Evolutionary conservation across 306 rosid species (phyloP), one percentile per base, ranked within the genome.

Genomic region (Vigna unguiculata): DNA sequence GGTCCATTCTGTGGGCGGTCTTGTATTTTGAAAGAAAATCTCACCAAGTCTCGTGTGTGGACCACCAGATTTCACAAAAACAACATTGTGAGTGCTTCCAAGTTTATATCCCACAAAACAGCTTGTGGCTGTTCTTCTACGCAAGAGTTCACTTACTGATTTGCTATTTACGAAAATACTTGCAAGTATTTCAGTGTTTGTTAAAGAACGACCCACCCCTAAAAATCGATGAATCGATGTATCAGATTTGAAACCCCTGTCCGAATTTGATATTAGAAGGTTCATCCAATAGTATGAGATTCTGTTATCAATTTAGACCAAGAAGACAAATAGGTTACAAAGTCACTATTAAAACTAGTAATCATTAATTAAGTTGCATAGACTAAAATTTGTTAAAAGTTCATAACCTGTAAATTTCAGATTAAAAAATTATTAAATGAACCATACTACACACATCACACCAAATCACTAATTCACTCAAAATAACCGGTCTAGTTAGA

Each of bases 101-200:
- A 58, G 69, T 43, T 2, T 17, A 55, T 28, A 13, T 12, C 19
- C 11, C 10, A 46, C 19, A 58, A 5, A 11, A 5, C 1, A 2
- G 38, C 16, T 11, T 15, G 16, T n/a, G 25, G 15, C 13, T 32
- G 15, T 52, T 73, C 14, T 59, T 45, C 54, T 10, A 21, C 1
- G 0, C 30, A 21, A 15, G 2, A 76, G 40, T 51, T 51, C 63
- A 62, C 24, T 1, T 10, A 0, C 15, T 63, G 53, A 36, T 49
- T 63, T 51, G 13, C 64, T 49, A 36, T 49, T 63, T 52, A 12
- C 54, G 51, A 36, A 19, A 51, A 30, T 30, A 60, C 36, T 63
- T 20, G 13, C 7, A 2, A 12, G 40, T 69, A 73, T 20, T 28
- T 46, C 15, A 46, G 2, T 17, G 9, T 16, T 74, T 46, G 24